Evolutionary conservation across 345 rosid genomes (phyloP).

Genomic region (Capsella bursapastoris): DNA sequence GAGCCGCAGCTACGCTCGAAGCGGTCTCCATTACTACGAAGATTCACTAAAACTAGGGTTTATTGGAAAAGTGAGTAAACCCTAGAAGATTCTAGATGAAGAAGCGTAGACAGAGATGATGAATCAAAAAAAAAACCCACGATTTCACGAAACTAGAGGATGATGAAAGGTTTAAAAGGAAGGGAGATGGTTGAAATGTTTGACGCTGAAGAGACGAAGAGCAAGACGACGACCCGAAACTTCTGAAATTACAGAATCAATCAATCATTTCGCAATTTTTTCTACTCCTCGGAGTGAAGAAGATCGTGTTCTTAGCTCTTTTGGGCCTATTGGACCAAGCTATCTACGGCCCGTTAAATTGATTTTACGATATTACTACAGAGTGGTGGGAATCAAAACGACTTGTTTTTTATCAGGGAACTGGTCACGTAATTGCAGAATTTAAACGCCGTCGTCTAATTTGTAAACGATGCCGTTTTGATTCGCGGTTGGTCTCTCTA

Average conservation of each 20-base stretch:
- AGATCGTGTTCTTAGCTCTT: not conserved
- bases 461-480: constrained; percentile 29
- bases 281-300: constrained; percentile 19
- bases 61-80: constrained; percentile 32
- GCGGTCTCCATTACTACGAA: constrained; percentile 68
- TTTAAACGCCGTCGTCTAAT: not conserved
- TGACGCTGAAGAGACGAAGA: constrained; percentile 26
- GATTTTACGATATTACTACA: too few species aligned
- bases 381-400: too few species aligned
- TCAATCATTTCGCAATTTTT: constrained; percentile 34
- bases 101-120: constrained; percentile 13
- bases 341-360: not conserved
- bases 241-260: constrained; percentile 1
- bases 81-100: constrained; percentile 30
- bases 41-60: constrained; percentile 43
- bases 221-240: constrained; percentile 33
- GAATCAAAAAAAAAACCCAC: not conserved
- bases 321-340: constrained; percentile 10
- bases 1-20: constrained; percentile 64
- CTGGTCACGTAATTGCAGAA: too few species aligned
- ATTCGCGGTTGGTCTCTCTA: not conserved
- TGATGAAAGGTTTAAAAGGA: constrained; percentile 9
- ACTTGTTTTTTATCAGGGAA: too few species aligned
- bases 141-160: not conserved
- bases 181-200: constrained; percentile 39